Conservation (phyloP, 2,329 filamentous ascomycete species). For the Diaporthe sp. region DNA sequence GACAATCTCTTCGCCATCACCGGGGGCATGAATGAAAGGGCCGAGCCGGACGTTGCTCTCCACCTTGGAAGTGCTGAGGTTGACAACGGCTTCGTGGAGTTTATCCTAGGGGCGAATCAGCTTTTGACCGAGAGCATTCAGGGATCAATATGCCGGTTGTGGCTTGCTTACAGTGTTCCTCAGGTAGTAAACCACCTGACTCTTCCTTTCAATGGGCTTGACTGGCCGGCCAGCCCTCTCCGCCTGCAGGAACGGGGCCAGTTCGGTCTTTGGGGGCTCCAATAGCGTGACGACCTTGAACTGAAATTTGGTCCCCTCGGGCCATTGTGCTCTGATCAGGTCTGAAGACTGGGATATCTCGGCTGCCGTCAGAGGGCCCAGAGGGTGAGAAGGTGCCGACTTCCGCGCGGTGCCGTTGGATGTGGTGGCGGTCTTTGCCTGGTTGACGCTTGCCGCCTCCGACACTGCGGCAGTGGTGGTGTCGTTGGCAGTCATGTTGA, state of each 20-base stretch:
- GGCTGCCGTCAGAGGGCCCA: constrained; percentile 66
- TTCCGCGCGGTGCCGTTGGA: constrained; percentile 14
- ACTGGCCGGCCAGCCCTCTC: constrained; percentile 53
- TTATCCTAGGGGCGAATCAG: constrained; percentile 57
- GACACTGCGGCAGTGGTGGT: background rate
- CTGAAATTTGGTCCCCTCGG: constrained; percentile 63
- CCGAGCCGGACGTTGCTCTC: constrained; percentile 69
- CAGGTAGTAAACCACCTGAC: constrained; percentile 69
- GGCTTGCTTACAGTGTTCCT: constrained; percentile 62
- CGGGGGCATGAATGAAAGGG: constrained; percentile 66
- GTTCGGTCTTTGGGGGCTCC: constrained; percentile 64
- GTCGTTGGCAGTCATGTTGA: constrained; percentile 32
- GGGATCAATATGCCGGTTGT: background rate
- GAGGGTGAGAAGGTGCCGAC: constrained; percentile 56
- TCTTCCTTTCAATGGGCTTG: constrained; percentile 58
- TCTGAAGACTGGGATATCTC: constrained; percentile 65
- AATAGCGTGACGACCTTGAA: constrained; percentile 73
- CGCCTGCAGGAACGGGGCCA: constrained; percentile 61
- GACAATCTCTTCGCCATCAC: constrained; percentile 70
- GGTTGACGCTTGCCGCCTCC: background rate
- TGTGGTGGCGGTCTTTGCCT: constrained; percentile 9
- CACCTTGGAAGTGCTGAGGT: constrained; percentile 60
- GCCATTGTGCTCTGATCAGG: constrained; percentile 65
- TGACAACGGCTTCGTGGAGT: constrained; percentile 68
- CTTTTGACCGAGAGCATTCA: background rate